Evolutionary conservation across 306 rosid genomes (phyloP), one percentile per base, ranked within the genome.

Genomic region (Purshia tridentata): DNA sequence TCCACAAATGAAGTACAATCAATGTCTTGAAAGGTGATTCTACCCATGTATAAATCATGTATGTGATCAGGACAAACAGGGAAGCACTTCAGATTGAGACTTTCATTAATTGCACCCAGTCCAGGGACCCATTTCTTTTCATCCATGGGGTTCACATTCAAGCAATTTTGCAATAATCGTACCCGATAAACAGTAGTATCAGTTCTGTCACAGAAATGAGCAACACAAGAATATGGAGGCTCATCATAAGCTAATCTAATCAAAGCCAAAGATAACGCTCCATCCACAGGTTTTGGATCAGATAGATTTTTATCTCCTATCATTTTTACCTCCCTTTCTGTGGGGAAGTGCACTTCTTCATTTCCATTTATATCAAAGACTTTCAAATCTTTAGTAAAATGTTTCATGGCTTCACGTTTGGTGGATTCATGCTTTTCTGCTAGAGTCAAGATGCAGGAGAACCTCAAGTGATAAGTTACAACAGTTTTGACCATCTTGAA

Each of bases 401-500:
- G 92, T 77, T 82, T 86, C 75, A 91, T 91, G 49, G 91, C 87
- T 80, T 91, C 93, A 2, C 67, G 76, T 84, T 93, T 93, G 45
- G 96, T 82, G 58, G 96, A 89, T 76, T 89, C 97, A 70, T 91
- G 97, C 78, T 91, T 90, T 83, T 91, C 96, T 15, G 98, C 98
- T 73, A 93, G 66, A 65, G 97, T 90, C 85, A 90, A 73, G 65
- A 93, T 87, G 70, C 98, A 93, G 23, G 98, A 93, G 84, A 93
- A 93, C 82, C 97, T 90, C 85, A 93, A 62, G 80, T 93, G 98
- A 86, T 91, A 93, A 66, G 77, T 77, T 35, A 91, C 93, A 75
- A 89, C 65, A 73, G 88, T 93, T 81, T 93, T 93, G 61, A 93
- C 93, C 79, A 45, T 77, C 86, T 85, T 85, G 76, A 91, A 91